Base-by-base conservation (phyloP, 805 yeast genomes). In the Teunomyces stri region DNA sequence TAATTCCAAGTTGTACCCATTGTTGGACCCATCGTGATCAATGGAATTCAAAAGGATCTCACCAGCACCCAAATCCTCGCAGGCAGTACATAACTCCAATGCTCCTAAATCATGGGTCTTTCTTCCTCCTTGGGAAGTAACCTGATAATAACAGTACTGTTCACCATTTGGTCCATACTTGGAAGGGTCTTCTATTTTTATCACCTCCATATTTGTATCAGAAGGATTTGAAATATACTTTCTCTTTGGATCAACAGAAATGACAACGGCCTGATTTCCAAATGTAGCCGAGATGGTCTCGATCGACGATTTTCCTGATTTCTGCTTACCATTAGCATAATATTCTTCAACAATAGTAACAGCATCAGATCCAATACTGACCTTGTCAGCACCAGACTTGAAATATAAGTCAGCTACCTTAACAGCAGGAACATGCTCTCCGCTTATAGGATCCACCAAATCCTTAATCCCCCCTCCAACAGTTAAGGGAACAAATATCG, bases 391-490 rank as follows among this genome's bases (percentile, higher is more conserved):
- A 51, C 99, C 99, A 0, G 98, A 88, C 51, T 89, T 78, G 76
- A 94, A 94, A 64, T 94, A 94, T 54, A 90, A 71, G 33, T 88
- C 80, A 0, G 99, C 99, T 25, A 94, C 96, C 43, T 90, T 86
- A 30, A 87, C 78, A 0, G 98, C 98, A 5, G 97, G 84, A 11
- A 89, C 81, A 6, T 66, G 58, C 6, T 87, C 82, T 28, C 95
- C 95, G 5, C 74, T 57, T 53, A 80, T 88, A 0, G 96, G 95
- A 56, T 94, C 98, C 22, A 80, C 78, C 54, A 89, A 81, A 63
- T 92, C 98, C 55, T 88, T 84, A 53, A 94, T 94, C 41, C 99
- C 99, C 48, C 99, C 99, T 38, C 99, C 99, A 36, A 94, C 96
- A 0, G 99, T 94, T 52, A 94, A 74, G 6, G 99, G 99, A 11